phyloP scores from a whole-genome alignment of 345 rosid species.

The Arabidopsis arenosa region DNA sequence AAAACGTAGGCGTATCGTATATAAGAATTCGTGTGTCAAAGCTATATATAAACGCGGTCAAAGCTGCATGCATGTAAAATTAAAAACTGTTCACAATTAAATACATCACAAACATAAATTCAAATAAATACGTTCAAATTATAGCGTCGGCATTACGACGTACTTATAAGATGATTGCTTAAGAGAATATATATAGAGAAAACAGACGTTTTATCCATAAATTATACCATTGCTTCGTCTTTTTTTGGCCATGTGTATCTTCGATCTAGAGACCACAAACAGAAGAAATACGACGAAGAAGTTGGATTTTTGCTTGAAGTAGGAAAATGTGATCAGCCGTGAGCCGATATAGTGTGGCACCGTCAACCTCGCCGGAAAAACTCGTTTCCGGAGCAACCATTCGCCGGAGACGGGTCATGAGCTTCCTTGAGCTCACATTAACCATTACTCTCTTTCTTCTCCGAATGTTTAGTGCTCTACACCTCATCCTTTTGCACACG shows the following conservation, averaged over 20 bases:
- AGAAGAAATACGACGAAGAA: constrained; percentile 47
- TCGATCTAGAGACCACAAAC: constrained; percentile 42
- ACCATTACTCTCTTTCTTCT: constrained; percentile 45
- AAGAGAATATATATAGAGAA: constrained; percentile 2
- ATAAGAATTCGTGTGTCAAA: not conserved
- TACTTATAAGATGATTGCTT: constrained; percentile 2
- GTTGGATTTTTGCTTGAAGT: constrained; percentile 45
- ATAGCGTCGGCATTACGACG: constrained; percentile 15
- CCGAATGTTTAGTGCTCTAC: constrained; percentile 35
- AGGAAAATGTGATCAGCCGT: constrained; percentile 44
- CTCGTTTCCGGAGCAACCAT: constrained; percentile 43
- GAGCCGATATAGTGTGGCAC: constrained; percentile 37
- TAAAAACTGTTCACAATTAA: constrained; percentile 2
- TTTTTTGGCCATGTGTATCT: constrained; percentile 1
- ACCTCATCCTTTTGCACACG: constrained; percentile 44
- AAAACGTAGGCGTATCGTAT: not conserved
- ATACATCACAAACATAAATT: constrained; percentile 14
- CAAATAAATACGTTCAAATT: constrained; percentile 21
- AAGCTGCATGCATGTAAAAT: constrained; percentile 28
- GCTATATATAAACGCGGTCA: constrained; percentile 12
- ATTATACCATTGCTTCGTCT: constrained; percentile 24
- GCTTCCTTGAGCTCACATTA: constrained; percentile 41
- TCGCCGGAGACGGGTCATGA: constrained; percentile 43
- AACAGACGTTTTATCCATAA: constrained; percentile 17
- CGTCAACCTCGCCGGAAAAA: constrained; percentile 35